These are phyloP conservation scores for Pseudogymnoascus sp. DNA, from an alignment of 2,329 filamentous ascomycete species.

Conservation along the genomic window DNA sequence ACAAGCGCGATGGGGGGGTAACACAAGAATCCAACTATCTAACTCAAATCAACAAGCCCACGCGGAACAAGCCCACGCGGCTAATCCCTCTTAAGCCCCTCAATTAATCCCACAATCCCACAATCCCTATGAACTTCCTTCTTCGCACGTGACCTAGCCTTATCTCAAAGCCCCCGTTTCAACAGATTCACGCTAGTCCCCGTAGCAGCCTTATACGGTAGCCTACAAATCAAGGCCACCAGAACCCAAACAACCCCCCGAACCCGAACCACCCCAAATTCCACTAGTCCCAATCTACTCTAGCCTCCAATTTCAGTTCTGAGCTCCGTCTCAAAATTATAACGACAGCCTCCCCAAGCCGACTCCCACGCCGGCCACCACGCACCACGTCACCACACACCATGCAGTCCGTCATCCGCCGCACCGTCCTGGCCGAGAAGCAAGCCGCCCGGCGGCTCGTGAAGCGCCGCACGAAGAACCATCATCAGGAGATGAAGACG, in stretches of 20 bases:
- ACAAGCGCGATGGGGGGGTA: neutral
- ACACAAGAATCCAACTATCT: neutral
- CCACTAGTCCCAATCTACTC: slow-evolving; percentile 1
- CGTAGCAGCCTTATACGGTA: too few species aligned
- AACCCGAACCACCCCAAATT: neutral
- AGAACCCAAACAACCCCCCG: neutral
- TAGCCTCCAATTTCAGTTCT: slow-evolving; percentile 6
- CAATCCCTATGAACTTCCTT: neutral
- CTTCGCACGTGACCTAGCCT: neutral
- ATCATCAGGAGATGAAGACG: slow-evolving; percentile 20
- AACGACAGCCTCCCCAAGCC: neutral
- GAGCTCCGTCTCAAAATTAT: slow-evolving; percentile 1
- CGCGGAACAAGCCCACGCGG: too few species aligned
- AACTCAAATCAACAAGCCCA: neutral
- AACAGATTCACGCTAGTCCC: too few species aligned
- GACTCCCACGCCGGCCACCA: neutral
- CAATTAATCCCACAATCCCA: neutral
- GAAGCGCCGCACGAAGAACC: slow-evolving; percentile 28
- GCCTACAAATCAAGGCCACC: too few species aligned
- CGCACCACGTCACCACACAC: slow-evolving; percentile 18
- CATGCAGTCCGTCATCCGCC: slow-evolving; percentile 66
- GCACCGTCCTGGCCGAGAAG: slow-evolving; percentile 57
- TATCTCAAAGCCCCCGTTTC: neutral
- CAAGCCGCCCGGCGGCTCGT: slow-evolving; percentile 44
- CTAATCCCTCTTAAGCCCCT: neutral